phyloP scores from a whole-genome alignment of 192 early-diverging fungal species.

The Entomortierella parvispora region DNA sequence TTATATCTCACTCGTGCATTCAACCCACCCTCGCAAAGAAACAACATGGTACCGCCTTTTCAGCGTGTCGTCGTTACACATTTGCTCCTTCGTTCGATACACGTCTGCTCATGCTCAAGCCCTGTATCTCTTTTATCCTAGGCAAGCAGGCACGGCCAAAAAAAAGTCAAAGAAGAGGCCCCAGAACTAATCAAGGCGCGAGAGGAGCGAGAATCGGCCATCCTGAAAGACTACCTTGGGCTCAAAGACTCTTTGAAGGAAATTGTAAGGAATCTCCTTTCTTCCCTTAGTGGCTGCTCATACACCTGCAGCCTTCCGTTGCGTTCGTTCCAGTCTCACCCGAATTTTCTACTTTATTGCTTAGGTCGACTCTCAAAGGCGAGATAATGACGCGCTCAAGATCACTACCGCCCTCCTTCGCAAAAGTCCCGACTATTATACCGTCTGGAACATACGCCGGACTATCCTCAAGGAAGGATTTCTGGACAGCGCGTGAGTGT shows the following conservation, averaged over 20 bases:
- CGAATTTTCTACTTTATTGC: background rate
- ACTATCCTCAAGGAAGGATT: slow-evolving; percentile 67
- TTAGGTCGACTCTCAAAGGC: slow-evolving; percentile 50
- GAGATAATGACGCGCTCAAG: slow-evolving; percentile 63
- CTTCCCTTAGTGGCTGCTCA: too few species aligned
- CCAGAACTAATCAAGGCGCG: slow-evolving; percentile 36
- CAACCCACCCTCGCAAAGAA: too few species aligned
- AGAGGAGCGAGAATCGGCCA: slow-evolving; percentile 25
- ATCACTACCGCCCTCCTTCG: slow-evolving; percentile 77
- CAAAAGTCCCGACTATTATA: slow-evolving; percentile 92
- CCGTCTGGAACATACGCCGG: slow-evolving; percentile 94
- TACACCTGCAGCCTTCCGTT: background rate
- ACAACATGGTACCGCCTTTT: too few species aligned
- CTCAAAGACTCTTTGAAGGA: slow-evolving; percentile 40
- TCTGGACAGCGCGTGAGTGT: slow-evolving; percentile 38
- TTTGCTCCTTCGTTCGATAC: background rate
- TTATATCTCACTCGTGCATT: too few species aligned
- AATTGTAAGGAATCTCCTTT: slow-evolving; percentile 5
- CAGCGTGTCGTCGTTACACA: too few species aligned
- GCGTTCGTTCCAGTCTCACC: background rate
- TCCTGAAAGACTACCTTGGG: slow-evolving; percentile 21
- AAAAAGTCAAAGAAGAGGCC: slow-evolving; percentile 30
- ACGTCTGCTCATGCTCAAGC: too few species aligned
- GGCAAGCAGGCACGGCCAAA: slow-evolving; percentile 41
- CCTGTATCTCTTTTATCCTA: background rate